Base-by-base conservation (phyloP, 257 asterid genomes). In the Lavandula angustifolia region DNA sequence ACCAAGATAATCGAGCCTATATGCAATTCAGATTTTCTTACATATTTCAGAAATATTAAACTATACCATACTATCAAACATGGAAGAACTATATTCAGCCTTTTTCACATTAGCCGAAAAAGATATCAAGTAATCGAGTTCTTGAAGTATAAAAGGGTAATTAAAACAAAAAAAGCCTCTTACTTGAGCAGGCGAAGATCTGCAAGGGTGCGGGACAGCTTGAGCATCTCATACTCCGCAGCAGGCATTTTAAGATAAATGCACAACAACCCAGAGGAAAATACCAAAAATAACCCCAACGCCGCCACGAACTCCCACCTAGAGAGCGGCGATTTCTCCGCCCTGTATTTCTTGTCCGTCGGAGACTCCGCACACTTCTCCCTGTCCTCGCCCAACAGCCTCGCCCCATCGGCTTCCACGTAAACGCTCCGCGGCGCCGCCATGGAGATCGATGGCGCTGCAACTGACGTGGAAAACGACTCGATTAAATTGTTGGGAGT, bases 161-260 rank as follows among this genome's bases (percentile, higher is more conserved):
- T 22, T 22, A 22, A 2, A 4, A 18, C 33, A 46, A 35, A 9
- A 62, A 69, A 38, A 5, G 4, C 13, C 56, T 22, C 32, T 67
- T 46, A 75, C 66, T 67, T 52, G 54, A 78, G 69, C 79, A 84
- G 40, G 44, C 96, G 90, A 54, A 90, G 96, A 71, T 90, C 97
- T 0, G 95, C 80, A 22, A 90, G 84, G 4, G 84, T 84, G 10
- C 87, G 96, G 55, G 97, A 96, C 43, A 90, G 76, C 90, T 82
- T 85, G 75, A 90, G 86, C 78, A 78, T 78, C 72, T 81, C 83
- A 62, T 76, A 84, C 58, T 87, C 95, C 8, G 96, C 83, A 54
- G 84, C 82, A 9, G 96, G 97, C 97, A 87, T 87, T 42, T 95
- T 87, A 56, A 87, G 72, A 75, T 80, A 90, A 73, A 90, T 73